Base-by-base conservation (phyloP, 106 monocot species). In the Dioscorea dumetorum region DNA sequence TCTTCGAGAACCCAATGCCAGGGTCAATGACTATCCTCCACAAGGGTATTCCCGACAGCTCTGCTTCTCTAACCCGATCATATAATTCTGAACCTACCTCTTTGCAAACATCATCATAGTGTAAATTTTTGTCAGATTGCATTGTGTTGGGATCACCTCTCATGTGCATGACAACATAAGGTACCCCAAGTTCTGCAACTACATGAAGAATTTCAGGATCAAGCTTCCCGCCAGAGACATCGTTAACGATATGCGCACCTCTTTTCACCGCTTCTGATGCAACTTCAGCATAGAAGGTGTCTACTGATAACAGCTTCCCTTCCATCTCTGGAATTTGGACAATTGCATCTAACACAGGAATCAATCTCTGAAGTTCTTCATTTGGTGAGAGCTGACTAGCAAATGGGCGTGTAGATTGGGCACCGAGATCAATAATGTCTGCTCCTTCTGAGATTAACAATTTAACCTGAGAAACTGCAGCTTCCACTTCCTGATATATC, bases 61-160 rank as follows among this genome's bases (percentile, higher is more conserved):
- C 95, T 31, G 95, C 95, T 67, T 88, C 66, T 18, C 63, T 79
- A 35, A 91, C 64, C 19, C 80, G 69, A 50, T 49, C 48, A 60
- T 76, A 78, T 19, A 91, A 51, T 66, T 91, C 95, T 21, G 51
- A 69, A 56, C 86, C 95, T 19, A 95, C 83, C 70, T 88, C 75
- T 61, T 70, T 74, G 67, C 88, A 86, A 35, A 91, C 79, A 78
- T 95, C 78, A 48, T 67, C 77, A 82, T 95, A 91, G 12, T 82
- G 61, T 17, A 86, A 63, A 63, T 88, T 95, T 53, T 80, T 48
- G 59, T 72, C 71, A 51, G 56, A 81, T 67, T 91, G 91, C 95
- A 95, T 95, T 8, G 91, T 91, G 57, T 57, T 78, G 50, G 95
- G 91, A 82, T 95, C 86, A 24, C 95, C 95, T 74, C 91, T 88